Evolutionary conservation across 2,329 filamentous ascomycete species (phyloP), one percentile per base, ranked within the genome.

Genomic region (Penicillium glabrum): DNA sequence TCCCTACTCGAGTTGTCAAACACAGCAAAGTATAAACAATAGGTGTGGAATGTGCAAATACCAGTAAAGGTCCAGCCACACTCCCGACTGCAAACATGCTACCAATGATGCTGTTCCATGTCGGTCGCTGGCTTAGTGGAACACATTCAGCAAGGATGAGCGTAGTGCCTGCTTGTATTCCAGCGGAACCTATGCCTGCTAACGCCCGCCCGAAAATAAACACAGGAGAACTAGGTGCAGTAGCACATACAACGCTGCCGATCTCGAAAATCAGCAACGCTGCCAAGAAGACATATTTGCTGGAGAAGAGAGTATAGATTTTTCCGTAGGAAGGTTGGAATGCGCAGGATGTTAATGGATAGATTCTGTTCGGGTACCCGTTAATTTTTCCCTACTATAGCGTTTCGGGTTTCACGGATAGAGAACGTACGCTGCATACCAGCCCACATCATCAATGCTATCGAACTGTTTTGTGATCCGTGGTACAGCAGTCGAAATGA

Each of bases 21-120:
- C 10, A 37, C 14, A 26, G 27, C 26, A 13, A 46, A 19, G 1
- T 3, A 31, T 13, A 5, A 27, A 5, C 4, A 16, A 3, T 19
- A 7, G 2, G 6, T 4, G 4, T 21, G 19, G 50, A 19, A 39
- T 46, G 7, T 49, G 10, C 29, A 27, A 11, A 27, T 53, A 53
- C 51, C 51, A 53, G 31, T 47, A 53, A 53, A 9, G 51, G 51
- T 29, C 51, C 51, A 37, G 31, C 51, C 37, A 53, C 44, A 41
- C 51, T 53, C 5, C 51, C 51, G 33, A 53, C 51, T 39, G 51
- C 44, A 47, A 46, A 46, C 44, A 47, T 47, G 27, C 51, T 53
- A 19, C 50, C 50, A 21, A 52, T 45, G 19, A 52, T 52, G 27
- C 50, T 45, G 19, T 52, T 52, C 50, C 50, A 52, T 19, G 50